phyloP scores from a whole-genome alignment of 805 yeast species.

The Candida endomychidarum region DNA sequence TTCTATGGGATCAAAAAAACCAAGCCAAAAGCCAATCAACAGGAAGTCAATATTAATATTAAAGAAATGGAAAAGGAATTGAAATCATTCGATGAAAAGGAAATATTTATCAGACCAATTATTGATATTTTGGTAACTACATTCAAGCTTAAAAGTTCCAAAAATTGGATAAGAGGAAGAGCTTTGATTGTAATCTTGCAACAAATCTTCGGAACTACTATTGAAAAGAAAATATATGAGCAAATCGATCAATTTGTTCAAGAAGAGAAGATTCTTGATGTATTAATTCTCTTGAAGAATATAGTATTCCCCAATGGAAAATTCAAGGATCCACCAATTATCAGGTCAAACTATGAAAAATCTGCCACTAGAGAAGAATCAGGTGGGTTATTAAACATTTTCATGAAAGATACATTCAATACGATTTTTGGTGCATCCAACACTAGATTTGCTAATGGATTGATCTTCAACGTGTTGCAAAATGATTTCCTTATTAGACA shows the following conservation, averaged over 20 bases:
- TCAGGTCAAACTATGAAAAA: conserved; percentile 53
- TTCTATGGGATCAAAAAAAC: conserved; percentile 21
- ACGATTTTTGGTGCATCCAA: conserved; percentile 70
- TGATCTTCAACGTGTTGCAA: conserved; percentile 67
- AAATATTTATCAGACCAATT: conserved; percentile 69
- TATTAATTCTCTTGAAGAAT: conserved; percentile 22
- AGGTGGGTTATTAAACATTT: conserved; percentile 49
- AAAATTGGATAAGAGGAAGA: conserved; percentile 80
- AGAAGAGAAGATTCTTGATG: conserved; percentile 47
- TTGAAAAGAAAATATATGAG: conserved; percentile 65
- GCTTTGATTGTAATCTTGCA: conserved; percentile 80
- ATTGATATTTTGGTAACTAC: conserved; percentile 71
- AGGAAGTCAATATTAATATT: conserved; percentile 27
- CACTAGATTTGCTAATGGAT: conserved; percentile 59
- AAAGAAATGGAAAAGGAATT: conserved; percentile 57
- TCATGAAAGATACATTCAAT: conserved; percentile 65
- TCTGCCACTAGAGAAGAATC: conserved; percentile 59
- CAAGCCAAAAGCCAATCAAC: conserved; percentile 5
- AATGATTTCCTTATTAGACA: conserved; percentile 70
- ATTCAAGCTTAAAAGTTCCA: conserved; percentile 63
- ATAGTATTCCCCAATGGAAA: conserved; percentile 47
- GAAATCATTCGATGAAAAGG: conserved; percentile 47
- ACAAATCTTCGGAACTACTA: conserved; percentile 83
- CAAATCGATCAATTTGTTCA: conserved; percentile 35
- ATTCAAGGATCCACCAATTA: conserved; percentile 45